phyloP scores from a whole-genome alignment of 73 alveolate genomes.

The Stentor coeruleus region DNA sequence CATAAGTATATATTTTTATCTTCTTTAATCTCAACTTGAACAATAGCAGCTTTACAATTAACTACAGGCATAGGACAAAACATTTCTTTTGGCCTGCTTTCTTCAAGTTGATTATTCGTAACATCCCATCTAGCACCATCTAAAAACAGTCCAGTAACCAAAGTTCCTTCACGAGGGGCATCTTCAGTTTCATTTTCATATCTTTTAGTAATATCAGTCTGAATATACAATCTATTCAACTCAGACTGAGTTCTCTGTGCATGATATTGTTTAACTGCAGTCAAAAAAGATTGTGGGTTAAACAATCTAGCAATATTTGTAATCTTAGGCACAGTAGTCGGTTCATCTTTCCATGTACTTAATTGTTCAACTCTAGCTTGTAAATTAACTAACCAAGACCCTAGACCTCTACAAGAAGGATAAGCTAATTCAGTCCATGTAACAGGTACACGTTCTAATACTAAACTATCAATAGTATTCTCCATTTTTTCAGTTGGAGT shows the following conservation, averaged over 20 bases:
- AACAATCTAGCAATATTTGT: slow-evolving; percentile 95
- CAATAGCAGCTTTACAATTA: slow-evolving; percentile 88
- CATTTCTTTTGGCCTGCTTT: slow-evolving; percentile 97
- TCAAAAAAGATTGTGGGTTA: slow-evolving; percentile 99
- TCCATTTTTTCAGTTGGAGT: slow-evolving; percentile 98
- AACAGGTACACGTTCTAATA: slow-evolving; percentile 90
- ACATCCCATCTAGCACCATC: slow-evolving; percentile 97
- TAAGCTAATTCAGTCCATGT: slow-evolving; percentile 95
- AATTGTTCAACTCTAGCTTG: slow-evolving; percentile 92
- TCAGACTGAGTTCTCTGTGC: slow-evolving; percentile 94
- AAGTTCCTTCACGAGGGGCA: slow-evolving; percentile 84
- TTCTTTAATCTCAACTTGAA: slow-evolving; percentile 42
- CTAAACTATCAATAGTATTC: slow-evolving; percentile 81
- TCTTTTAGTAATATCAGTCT: slow-evolving; percentile 98
- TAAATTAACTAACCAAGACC: slow-evolving; percentile 96
- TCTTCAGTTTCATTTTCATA: slow-evolving; percentile 87
- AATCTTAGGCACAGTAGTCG: slow-evolving; percentile 85
- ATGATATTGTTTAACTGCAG: slow-evolving; percentile 97
- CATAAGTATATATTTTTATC: slow-evolving; percentile 86
- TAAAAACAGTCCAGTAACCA: slow-evolving; percentile 46
- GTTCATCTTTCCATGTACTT: slow-evolving; percentile 91
- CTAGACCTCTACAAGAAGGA: slow-evolving; percentile 95
- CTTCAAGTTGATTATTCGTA: slow-evolving; percentile 92
- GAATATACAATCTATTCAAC: slow-evolving; percentile 93
- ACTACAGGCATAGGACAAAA: slow-evolving; percentile 98